Base-by-base conservation (phyloP, 495 filamentous ascomycete species). In the Lentithecium fluviatile region DNA sequence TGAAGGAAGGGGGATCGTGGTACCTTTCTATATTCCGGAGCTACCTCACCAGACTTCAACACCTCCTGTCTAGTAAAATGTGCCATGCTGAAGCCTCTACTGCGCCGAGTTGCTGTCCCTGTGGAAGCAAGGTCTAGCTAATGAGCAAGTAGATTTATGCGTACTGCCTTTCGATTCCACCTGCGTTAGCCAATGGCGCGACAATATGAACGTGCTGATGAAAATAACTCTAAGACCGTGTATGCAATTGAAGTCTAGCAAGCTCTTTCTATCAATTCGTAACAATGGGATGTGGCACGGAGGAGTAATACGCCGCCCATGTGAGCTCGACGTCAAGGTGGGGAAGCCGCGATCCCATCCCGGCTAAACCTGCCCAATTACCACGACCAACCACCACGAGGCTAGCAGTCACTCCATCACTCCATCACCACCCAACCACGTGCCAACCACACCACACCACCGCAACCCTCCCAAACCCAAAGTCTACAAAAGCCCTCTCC, bases 21-120 rank as follows among this genome's bases (percentile, higher is more conserved):
- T 52, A 64, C 60, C 54, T 58, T 53, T 52, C 29, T 45, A 19
- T 50, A 53, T 15, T 64, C 60, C 7, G 25, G n/a, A n/a, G 42
- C 20, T 20, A 58, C 45, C 23, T 64, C 47, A 2, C 60, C 45
- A 1, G 53, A 58, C 21, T 36, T 48, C 8, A 58, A 24, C 2
- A 58, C 38, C 36, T 64, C 60, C 32, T 52, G 52, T 21, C 60
- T 45, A n/a, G 60, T 64, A 1, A 64, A 37, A 46, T 57, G 52
- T 0, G 60, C 52, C 60, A 64, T 64, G 2, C 3, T 10, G 4
- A 32, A 10, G 10, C 10, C 10, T 3, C 10, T 3, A 32, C 29
- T 32, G 29, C 29, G 4, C 29, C 10, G n/a, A 10, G 29, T 32
- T 4, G 3, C 29, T 32, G 29, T 32, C 10, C 10, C 29, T 32